Conservation (phyloP, 306 rosid genomes). For the Sesbania bispinosa region DNA sequence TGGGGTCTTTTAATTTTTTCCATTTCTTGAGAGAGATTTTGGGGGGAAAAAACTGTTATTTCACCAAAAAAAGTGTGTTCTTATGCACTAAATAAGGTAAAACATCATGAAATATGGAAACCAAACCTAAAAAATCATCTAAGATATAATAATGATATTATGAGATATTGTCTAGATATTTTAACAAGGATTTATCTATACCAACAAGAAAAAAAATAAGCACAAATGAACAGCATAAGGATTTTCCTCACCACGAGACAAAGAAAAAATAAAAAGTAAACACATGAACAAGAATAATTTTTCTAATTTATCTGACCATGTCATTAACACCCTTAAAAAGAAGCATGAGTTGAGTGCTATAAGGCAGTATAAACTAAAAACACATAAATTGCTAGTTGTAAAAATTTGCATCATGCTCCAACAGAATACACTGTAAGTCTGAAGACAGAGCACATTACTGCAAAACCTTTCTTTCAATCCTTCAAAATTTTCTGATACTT, state of each 20-base stretch:
- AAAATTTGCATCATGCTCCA: not conserved
- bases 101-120: not conserved
- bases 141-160: not conserved
- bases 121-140: not conserved
- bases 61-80: not conserved
- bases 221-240: not conserved
- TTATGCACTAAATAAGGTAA: not conserved
- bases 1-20: not conserved
- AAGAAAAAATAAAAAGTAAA: not conserved
- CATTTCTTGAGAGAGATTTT: not conserved
- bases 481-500: not conserved
- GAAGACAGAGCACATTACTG: not conserved
- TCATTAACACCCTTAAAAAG: not conserved
- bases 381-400: not conserved
- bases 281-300: not conserved
- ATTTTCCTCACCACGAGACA: not conserved
- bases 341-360: not conserved
- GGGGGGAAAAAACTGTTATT: not conserved
- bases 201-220: not conserved
- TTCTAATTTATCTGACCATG: not conserved
- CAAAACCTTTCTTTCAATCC: not conserved
- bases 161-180: not conserved
- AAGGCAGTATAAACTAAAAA: constrained; percentile 1
- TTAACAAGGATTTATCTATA: not conserved
- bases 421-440: not conserved